Percentiles rank a stretch among this genome's conserved stretches.
phyloP scores from a whole-genome alignment of 331 rosid species.

The Rosa hybrid region DNA sequence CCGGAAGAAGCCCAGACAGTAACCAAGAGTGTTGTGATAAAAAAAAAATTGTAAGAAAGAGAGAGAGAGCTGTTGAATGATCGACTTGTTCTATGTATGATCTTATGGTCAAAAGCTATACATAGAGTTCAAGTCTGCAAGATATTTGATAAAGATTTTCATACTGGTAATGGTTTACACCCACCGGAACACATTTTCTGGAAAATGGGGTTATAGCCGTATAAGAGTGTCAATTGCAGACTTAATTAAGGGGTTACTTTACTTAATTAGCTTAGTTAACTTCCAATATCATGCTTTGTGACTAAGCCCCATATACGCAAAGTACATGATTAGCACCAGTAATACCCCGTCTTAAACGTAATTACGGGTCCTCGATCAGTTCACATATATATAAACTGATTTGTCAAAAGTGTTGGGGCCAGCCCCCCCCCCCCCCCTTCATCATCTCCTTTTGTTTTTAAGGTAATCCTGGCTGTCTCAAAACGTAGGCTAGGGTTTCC shows the following conservation, averaged over 20 bases:
- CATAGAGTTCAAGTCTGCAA: not conserved
- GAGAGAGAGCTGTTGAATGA: not conserved
- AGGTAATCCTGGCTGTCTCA: constrained; percentile 13
- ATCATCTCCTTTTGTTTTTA: not conserved
- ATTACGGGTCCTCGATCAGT: not conserved
- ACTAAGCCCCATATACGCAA: not conserved
- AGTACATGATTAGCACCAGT: not conserved
- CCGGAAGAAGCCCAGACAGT: not conserved
- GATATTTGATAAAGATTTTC: not conserved
- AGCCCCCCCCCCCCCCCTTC: not conserved
- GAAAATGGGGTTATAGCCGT: not conserved
- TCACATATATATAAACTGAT: not conserved
- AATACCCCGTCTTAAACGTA: constrained; percentile 2
- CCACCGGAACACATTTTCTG: not conserved
- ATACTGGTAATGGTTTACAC: not conserved
- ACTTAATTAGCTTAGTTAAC: not conserved
- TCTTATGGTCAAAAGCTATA: not conserved
- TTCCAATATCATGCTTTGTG: not conserved
- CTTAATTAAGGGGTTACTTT: not conserved
- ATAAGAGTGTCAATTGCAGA: not conserved
- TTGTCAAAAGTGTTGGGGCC: not conserved
- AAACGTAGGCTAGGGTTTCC: constrained; percentile 7
- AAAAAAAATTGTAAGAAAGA: not conserved
- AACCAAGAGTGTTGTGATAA: not conserved
- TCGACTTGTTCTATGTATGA: not conserved